These are phyloP conservation scores for Ophiocordyceps unilateralis DNA, from an alignment of 2,329 filamentous ascomycete genomes.

Conservation along the genomic window DNA sequence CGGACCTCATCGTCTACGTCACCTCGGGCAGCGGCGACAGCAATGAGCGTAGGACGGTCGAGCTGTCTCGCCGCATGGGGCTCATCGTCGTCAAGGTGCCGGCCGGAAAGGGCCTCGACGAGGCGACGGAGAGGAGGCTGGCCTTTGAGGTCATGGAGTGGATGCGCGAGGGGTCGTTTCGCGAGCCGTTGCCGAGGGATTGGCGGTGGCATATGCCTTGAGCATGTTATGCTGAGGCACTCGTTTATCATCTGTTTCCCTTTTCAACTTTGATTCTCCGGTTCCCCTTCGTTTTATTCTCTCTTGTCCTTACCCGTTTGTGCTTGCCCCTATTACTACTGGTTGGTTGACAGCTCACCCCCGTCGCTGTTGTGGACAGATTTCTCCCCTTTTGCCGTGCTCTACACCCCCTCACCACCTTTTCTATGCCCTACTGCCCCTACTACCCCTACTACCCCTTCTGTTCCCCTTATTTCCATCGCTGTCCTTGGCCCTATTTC, in stretches of 20 bases:
- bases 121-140: slow-evolving; percentile 55
- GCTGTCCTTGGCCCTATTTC: neutral
- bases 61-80: slow-evolving; percentile 32
- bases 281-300: neutral
- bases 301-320: neutral
- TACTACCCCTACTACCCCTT: neutral
- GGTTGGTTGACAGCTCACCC: neutral
- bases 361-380: neutral
- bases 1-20: slow-evolving; percentile 63
- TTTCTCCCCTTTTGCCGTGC: neutral
- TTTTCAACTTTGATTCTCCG: too few species aligned
- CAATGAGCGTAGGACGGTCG: slow-evolving; percentile 28
- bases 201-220: slow-evolving; percentile 5
- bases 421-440: neutral
- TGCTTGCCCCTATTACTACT: neutral
- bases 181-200: slow-evolving; percentile 9
- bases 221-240: neutral
- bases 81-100: slow-evolving; percentile 37
- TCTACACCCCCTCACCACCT: neutral
- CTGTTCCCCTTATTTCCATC: neutral
- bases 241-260: neutral
- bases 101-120: slow-evolving; percentile 32
- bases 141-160: slow-evolving; percentile 83
- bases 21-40: slow-evolving; percentile 22
- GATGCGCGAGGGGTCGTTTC: slow-evolving; percentile 34